phyloP scores from a whole-genome alignment of 2,329 filamentous ascomycete species.

The Ceratocystis destructans region DNA sequence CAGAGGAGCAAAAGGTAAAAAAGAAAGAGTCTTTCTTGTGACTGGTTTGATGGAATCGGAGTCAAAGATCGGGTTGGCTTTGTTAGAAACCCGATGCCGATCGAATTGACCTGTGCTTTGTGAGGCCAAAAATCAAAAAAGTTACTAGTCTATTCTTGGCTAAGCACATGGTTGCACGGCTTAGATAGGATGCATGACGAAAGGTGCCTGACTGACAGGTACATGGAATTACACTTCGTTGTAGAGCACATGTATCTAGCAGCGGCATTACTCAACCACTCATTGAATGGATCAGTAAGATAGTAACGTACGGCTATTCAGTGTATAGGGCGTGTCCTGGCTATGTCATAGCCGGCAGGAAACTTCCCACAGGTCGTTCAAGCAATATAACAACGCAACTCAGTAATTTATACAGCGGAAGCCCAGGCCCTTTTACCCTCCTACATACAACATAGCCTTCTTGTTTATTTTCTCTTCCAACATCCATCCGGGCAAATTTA shows the following conservation, averaged over 20 bases:
- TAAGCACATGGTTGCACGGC: background rate
- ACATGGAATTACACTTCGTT: no score
- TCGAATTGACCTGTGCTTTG: background rate
- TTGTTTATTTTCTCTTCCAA: background rate
- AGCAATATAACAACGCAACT: no score
- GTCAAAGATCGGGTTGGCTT: background rate
- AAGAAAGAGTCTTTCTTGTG: background rate
- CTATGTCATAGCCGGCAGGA: no score
- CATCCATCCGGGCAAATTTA: background rate
- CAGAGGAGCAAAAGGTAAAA: background rate
- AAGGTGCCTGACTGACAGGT: background rate
- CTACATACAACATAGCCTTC: background rate
- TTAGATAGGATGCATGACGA: background rate
- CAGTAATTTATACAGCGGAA: background rate
- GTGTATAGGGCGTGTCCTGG: no score
- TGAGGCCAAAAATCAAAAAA: background rate
- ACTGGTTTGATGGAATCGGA: background rate
- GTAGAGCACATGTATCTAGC: background rate
- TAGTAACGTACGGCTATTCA: no score
- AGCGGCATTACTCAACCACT: no score
- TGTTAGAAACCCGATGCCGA: background rate
- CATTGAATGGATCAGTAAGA: no score
- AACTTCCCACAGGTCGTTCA: no score
- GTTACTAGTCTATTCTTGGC: background rate
- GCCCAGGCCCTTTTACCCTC: background rate